These are phyloP conservation scores for Crithidia bombi DNA, from an alignment of 208 protist genomes.

Conservation along the genomic window DNA sequence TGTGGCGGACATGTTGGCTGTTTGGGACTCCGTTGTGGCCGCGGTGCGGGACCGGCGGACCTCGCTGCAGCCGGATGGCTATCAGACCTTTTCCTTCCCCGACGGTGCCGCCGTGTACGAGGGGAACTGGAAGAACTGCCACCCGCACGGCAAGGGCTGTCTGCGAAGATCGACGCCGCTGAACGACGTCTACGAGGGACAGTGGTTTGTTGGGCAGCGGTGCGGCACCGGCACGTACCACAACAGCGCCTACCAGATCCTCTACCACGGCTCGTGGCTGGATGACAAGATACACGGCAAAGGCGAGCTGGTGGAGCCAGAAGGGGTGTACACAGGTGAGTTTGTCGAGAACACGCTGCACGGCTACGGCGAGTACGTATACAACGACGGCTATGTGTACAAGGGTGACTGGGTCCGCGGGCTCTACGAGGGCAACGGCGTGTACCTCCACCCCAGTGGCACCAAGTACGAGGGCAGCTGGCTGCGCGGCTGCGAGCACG, in stretches of 20 bases:
- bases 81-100: conserved; percentile 82
- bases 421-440: conserved; percentile 76
- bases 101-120: conserved; percentile 86
- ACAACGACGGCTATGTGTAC: conserved; percentile 90
- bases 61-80: conserved; percentile 67
- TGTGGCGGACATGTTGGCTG: conserved; percentile 35
- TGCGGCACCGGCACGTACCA: conserved; percentile 73
- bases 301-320: conserved; percentile 82
- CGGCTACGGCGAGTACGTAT: conserved; percentile 90
- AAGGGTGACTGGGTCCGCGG: conserved; percentile 85
- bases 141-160: conserved; percentile 83
- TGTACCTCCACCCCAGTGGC: conserved; percentile 72
- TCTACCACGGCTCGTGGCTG: conserved; percentile 87
- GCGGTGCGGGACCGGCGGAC: conserved; percentile 70
- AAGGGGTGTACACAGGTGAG: conserved; percentile 78
- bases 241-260: conserved; percentile 52
- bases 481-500: conserved; percentile 68
- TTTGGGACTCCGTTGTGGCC: conserved; percentile 54
- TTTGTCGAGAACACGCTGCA: conserved; percentile 78
- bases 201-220: conserved; percentile 85
- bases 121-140: conserved; percentile 88
- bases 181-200: conserved; percentile 87
- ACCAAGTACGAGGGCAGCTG: conserved; percentile 82
- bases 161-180: conserved; percentile 47
- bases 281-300: conserved; percentile 83